Base-by-base conservation (phyloP, 2,329 filamentous ascomycete species). In the Penicillium sclerotigenum region DNA sequence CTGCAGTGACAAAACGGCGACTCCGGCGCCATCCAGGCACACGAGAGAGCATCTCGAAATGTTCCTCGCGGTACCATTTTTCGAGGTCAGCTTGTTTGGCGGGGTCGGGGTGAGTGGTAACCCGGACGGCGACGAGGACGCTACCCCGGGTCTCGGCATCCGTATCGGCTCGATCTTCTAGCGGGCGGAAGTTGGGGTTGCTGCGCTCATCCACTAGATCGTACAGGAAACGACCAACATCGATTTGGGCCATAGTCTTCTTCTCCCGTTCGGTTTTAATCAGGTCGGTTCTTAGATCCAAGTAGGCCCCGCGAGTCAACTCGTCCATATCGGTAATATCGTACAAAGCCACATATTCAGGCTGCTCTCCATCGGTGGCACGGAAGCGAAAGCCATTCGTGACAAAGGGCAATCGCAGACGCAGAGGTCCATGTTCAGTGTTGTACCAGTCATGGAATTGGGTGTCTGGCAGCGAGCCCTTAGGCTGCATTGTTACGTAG, bases 391-490 rank as follows among this genome's bases (percentile, higher is more conserved):
- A 87, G 56, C 91, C 91, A 71, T 90, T 94, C 63, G 77, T 71
- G 69, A 92, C 86, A 65, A 88, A 86, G 4, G 89, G 84, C 14
- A 95, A 77, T 47, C 90, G 87, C 7, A 95, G 82, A 46, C 91
- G 87, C 16, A 86, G 84, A 18, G 91, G 91, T 52, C 91, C 91
- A 76, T 96, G 91, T 77, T 96, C 91, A 73, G 91, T 94, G 78
- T 95, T 92, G 79, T 96, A 96, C 89, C 90, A 93, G 71, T 95
- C 90, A 74, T 95, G 88, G 75, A 96, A 95, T 67, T 89, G 85
- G 59, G 83, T 79, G 46, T 81, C 74, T 53, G 86, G 79, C 65
- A 91, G 80, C 63, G 81, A 81, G 55, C 83, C 79, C 71, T 83
- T 81, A 65, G 90, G 90, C 75, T 92, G 86, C 87, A 95, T 95